Evolutionary conservation across 1,139 yeast species (phyloP).

Genomic region (Blastobotrys serpentis): DNA sequence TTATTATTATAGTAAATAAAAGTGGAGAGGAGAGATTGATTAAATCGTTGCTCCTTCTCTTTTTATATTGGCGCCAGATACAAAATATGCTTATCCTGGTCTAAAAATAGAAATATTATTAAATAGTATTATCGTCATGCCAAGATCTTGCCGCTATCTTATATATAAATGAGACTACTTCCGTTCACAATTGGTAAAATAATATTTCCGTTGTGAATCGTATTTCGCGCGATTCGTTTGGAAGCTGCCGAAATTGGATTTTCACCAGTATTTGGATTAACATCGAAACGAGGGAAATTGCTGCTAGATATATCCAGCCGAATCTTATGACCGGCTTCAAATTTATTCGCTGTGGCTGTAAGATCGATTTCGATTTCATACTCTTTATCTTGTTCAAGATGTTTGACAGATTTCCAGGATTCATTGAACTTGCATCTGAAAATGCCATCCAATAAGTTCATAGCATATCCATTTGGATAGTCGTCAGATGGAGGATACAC

Average conservation of each 20-base stretch:
- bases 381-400: constrained; percentile 7
- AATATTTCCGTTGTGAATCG: constrained; percentile 7
- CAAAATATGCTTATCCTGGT: no score
- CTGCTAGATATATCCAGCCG: constrained; percentile 16
- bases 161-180: not conserved
- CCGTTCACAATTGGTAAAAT: constrained; percentile 5
- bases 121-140: no score
- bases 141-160: no score
- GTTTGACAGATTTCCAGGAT: constrained; percentile 10
- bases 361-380: constrained; percentile 12
- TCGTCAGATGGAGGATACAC: constrained; percentile 16
- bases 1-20: no score
- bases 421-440: constrained; percentile 15
- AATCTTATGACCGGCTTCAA: constrained; percentile 13
- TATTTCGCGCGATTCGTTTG: constrained; percentile 3
- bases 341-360: constrained; percentile 15
- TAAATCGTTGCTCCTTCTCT: no score
- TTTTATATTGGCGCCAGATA: not conserved
- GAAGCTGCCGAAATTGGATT: constrained; percentile 4
- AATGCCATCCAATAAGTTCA: constrained; percentile 15
- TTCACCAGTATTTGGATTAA: constrained; percentile 18
- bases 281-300: constrained; percentile 18
- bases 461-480: constrained; percentile 15
- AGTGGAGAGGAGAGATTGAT: no score
- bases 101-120: not conserved